A percentile compares a stretch with the other conserved stretches of the same genome.
phyloP scores from a whole-genome alignment of 345 rosid species.

The Lepidium sativum region DNA sequence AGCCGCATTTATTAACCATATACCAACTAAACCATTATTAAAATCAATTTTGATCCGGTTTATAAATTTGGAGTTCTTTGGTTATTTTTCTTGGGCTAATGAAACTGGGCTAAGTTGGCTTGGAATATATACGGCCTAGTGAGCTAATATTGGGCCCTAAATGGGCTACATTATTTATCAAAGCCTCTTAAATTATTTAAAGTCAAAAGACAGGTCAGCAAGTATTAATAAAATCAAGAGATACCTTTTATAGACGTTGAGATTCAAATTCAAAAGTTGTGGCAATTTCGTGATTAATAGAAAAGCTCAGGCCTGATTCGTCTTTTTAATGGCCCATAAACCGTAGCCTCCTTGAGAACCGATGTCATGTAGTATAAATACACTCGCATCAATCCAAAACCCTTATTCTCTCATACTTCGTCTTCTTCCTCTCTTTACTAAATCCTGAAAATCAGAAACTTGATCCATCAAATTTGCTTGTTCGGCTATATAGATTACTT shows the following conservation, averaged over 20 bases:
- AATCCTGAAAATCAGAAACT: neutral
- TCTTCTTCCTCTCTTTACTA: neutral
- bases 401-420: neutral
- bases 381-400: slow-evolving; percentile 10
- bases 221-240: neutral
- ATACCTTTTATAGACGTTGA: slow-evolving; percentile 6
- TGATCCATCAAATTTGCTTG: neutral
- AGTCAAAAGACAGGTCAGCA: neutral
- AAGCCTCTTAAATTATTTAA: neutral
- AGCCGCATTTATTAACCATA: too few relatives aligned
- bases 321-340: neutral
- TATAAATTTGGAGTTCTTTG: too few relatives aligned
- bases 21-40: too few relatives aligned
- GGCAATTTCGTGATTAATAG: slow-evolving; percentile 25
- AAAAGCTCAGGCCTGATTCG: slow-evolving; percentile 4
- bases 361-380: slow-evolving; percentile 6
- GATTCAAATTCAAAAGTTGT: slow-evolving; percentile 31
- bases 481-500: neutral
- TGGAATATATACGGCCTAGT: too few relatives aligned
- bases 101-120: too few relatives aligned
- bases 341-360: neutral
- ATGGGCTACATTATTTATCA: neutral
- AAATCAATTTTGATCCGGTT: too few relatives aligned
- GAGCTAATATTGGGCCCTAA: neutral
- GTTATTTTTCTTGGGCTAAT: too few relatives aligned